Evolutionary conservation across 2,329 filamentous ascomycete species (phyloP), one percentile per base, ranked within the genome.

Genomic region (Microsporum ferrugineum): DNA sequence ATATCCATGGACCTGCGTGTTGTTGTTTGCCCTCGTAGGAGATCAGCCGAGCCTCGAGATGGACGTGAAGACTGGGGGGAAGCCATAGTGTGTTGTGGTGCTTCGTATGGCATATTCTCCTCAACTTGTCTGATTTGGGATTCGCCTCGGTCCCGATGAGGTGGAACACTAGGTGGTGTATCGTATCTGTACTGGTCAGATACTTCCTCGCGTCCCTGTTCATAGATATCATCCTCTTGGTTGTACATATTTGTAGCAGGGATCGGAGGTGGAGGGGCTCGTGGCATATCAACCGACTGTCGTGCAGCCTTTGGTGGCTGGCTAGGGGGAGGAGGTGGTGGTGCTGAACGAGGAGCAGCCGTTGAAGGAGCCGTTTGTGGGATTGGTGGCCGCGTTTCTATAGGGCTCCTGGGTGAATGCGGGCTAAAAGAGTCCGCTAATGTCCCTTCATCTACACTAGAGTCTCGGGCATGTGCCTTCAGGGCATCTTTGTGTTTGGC

Each of bases 401-500:
- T 72, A 43, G 75, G 74, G 63, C 70, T 75, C 59, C 73, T 69
- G 55, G 78, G 75, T 58, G 78, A 77, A 47, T 79, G 79, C 60
- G 77, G 65, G 38, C 85, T 76, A 41, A 75, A 72, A 57, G 84
- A 82, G 63, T 84, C 82, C 23, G 78, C 79, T 27, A 75, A 76
- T 2, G 82, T 82, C 45, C 79, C 82, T 61, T 88, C 85, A 64
- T 95, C 90, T 60, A 88, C 71, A 70, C 88, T 95, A 5, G 87
- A 84, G 53, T 92, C 89, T 60, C 87, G 83, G 5, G 82, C 83
- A 72, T 95, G 90, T 6, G 89, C 78, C 72, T 92, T 95, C 63
- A 97, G 75, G 0, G 92, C 91, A 75, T 96, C 92, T 74, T 95
- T 96, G 73, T 96, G 90, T 61, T 88, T 89, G n/a, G 84, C 90